phyloP scores from a whole-genome alignment of 257 asterid species.

The Anisodus acutangulus region DNA sequence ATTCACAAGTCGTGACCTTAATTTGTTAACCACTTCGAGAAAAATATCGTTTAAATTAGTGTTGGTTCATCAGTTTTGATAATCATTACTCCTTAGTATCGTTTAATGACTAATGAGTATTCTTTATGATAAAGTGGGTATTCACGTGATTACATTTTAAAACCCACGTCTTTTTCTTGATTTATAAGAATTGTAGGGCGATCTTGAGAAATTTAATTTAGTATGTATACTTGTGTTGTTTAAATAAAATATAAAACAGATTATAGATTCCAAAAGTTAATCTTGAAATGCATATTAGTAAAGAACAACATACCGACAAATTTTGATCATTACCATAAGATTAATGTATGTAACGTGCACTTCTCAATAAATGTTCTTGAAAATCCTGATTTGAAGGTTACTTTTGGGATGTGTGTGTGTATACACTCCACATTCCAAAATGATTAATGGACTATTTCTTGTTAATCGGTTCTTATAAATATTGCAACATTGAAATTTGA shows the following conservation, averaged over 20 bases:
- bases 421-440: too few species aligned
- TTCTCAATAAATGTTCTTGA: not conserved
- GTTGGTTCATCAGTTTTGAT: too few species aligned
- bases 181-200: not conserved
- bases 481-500: not conserved
- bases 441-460: too few species aligned
- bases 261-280: too few species aligned
- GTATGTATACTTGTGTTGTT: too few species aligned
- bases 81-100: too few species aligned
- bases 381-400: too few species aligned
- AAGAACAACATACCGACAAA: not conserved
- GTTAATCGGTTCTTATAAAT: not conserved
- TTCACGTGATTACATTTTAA: not conserved
- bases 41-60: conserved; percentile 22
- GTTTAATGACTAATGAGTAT: not conserved
- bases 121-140: not conserved
- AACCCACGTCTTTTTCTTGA: not conserved
- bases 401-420: too few species aligned
- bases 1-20: not conserved
- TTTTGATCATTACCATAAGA: not conserved
- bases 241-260: too few species aligned
- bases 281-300: too few species aligned
- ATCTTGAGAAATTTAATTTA: too few species aligned
- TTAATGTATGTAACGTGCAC: too few species aligned
- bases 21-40: conserved; percentile 1